Conservation (phyloP, 108 stramenopile genomes). For the Fragilariopsis cylindrus region DNA sequence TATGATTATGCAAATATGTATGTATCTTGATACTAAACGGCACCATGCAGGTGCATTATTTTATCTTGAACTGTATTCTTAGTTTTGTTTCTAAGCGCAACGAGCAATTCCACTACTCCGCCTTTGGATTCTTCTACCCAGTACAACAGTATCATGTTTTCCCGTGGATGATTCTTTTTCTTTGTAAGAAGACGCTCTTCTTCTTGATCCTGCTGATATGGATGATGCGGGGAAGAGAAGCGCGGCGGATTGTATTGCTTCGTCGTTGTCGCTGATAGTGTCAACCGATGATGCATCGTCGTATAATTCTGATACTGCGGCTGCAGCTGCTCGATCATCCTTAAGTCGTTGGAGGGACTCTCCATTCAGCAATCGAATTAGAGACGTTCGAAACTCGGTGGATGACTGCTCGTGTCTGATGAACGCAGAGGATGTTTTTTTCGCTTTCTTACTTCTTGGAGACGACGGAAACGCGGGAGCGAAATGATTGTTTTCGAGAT, state of each 20-base stretch:
- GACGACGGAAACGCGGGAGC: not conserved
- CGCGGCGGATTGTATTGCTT: not conserved
- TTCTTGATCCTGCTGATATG: not conserved
- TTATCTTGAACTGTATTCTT: not conserved
- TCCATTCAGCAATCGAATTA: constrained; percentile 8
- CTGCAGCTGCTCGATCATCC: not conserved
- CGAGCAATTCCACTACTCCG: constrained; percentile 4
- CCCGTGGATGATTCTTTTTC: not conserved
- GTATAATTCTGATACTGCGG: too few species aligned
- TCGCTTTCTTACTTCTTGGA: constrained; percentile 2
- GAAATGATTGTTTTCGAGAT: not conserved
- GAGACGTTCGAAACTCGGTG: too few species aligned
- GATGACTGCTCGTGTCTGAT: not conserved
- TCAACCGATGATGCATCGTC: too few species aligned
- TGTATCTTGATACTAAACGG: too few species aligned
- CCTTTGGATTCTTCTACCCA: not conserved
- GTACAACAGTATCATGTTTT: not conserved
- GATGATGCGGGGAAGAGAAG: too few species aligned
- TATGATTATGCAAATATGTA: too few species aligned
- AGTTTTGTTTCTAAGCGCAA: not conserved
- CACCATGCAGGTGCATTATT: too few species aligned
- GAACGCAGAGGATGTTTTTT: not conserved
- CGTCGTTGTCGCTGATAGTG: not conserved
- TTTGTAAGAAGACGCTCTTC: not conserved
- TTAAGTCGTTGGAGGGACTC: constrained; percentile 3